Conservation (phyloP, 192 early-diverging fungal species). For the Linnemannia elongata region DNA sequence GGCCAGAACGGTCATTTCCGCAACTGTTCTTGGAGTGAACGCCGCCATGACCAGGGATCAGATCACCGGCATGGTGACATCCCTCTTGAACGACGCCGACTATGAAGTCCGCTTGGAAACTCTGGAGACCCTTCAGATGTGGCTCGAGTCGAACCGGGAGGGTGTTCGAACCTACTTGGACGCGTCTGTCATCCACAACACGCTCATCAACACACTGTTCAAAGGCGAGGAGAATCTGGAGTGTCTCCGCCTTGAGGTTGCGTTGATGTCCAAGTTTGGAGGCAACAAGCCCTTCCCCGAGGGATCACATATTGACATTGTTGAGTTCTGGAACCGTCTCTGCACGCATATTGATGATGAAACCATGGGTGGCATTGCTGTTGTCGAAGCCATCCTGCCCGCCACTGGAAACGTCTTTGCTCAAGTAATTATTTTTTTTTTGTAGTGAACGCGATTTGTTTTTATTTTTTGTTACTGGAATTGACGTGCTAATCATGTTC, state of each 20-base stretch:
- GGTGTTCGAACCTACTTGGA: slow-evolving; percentile 16
- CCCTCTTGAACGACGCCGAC: slow-evolving; percentile 65
- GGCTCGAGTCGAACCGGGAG: slow-evolving; percentile 12
- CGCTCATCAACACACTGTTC: slow-evolving; percentile 57
- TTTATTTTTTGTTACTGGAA: not conserved
- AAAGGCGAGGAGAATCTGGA: slow-evolving; percentile 60
- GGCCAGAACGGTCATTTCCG: slow-evolving; percentile 51
- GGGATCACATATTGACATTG: slow-evolving; percentile 31
- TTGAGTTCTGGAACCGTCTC: slow-evolving; percentile 59
- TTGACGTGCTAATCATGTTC: not conserved
- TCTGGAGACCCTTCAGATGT: slow-evolving; percentile 56
- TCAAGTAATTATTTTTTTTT: slow-evolving; percentile 46
- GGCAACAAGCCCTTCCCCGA: slow-evolving; percentile 37
- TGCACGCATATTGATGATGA: slow-evolving; percentile 55
- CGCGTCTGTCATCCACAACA: slow-evolving; percentile 34
- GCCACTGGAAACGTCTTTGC: slow-evolving; percentile 65
- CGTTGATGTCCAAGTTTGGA: slow-evolving; percentile 55
- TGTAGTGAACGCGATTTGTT: not conserved
- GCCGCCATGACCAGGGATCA: slow-evolving; percentile 16
- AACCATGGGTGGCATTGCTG: slow-evolving; percentile 61
- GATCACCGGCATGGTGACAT: slow-evolving; percentile 34
- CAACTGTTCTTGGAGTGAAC: slow-evolving; percentile 30
- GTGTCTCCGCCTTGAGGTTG: slow-evolving; percentile 60
- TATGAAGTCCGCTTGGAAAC: slow-evolving; percentile 77
- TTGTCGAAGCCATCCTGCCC: slow-evolving; percentile 70